These are phyloP conservation scores for Colletotrichum coccodes DNA, from an alignment of 2,329 filamentous ascomycete species.

Conservation along the genomic window DNA sequence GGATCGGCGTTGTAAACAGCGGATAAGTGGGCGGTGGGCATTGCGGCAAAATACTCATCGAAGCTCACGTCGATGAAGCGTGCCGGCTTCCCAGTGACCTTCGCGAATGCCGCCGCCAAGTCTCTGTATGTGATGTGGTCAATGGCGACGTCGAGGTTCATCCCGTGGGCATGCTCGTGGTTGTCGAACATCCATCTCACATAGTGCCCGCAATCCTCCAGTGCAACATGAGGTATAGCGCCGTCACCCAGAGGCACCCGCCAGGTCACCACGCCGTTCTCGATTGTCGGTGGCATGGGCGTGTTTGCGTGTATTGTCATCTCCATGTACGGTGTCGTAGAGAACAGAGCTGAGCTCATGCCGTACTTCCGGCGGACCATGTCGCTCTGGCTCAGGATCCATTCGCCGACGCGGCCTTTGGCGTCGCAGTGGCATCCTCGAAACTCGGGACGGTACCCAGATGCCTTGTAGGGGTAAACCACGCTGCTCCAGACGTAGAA, in stretches of 20 bases:
- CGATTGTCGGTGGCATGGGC: conserved; percentile 50
- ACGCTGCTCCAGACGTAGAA: conserved; percentile 59
- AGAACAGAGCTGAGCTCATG: conserved; percentile 42
- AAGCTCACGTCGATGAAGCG: conserved; percentile 48
- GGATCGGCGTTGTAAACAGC: conserved; percentile 43
- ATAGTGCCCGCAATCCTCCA: conserved; percentile 58
- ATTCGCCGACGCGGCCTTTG: conserved; percentile 55
- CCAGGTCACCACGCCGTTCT: conserved; percentile 53
- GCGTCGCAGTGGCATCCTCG: conserved; percentile 59
- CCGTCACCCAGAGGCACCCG: conserved; percentile 51
- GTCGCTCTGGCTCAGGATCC: conserved; percentile 53
- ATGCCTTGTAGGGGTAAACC: conserved; percentile 59
- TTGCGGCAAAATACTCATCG: conserved; percentile 44
- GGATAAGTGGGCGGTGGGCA: conserved; percentile 39
- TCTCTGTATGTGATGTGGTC: conserved; percentile 51
- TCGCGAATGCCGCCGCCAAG: conserved; percentile 51
- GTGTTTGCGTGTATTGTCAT: conserved; percentile 50
- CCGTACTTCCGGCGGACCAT: conserved; percentile 37
- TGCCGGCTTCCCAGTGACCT: conserved; percentile 53
- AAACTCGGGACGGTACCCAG: conserved; percentile 55
- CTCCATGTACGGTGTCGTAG: conserved; percentile 57
- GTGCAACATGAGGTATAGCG: conserved; percentile 50
- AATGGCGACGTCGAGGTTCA: conserved; percentile 57
- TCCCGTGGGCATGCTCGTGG: conserved; percentile 50
- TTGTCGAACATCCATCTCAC: conserved; percentile 60